Evolutionary conservation across 2,329 filamentous ascomycete species (phyloP).

Genomic region (Cordyceps fumosorosea): DNA sequence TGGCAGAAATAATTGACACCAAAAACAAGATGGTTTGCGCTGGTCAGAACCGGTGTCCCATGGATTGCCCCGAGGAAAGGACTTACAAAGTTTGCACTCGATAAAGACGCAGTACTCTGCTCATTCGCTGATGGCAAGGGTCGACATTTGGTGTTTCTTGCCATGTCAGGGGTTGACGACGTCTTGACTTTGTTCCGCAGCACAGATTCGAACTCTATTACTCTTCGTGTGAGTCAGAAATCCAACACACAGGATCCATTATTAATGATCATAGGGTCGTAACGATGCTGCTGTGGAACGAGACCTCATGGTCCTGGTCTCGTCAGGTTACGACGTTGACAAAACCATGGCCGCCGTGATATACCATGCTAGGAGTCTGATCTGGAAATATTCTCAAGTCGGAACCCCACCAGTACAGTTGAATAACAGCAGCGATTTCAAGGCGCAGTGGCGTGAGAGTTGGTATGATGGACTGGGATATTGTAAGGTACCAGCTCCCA

Average conservation of each 20-base stretch:
- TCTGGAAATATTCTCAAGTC: slow-evolving; percentile 34
- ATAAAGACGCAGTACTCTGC: slow-evolving; percentile 71
- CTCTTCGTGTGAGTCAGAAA: slow-evolving; percentile 52
- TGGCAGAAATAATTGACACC: not conserved
- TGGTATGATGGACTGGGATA: slow-evolving; percentile 94
- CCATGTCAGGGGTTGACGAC: slow-evolving; percentile 66
- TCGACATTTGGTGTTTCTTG: slow-evolving; percentile 69
- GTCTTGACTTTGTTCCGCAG: slow-evolving; percentile 64
- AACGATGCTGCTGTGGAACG: slow-evolving; percentile 59
- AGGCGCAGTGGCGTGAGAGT: slow-evolving; percentile 66
- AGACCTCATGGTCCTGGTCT: slow-evolving; percentile 58
- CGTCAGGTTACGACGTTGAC: slow-evolving; percentile 67
- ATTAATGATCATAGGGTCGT: slow-evolving; percentile 37
- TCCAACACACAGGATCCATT: no score
- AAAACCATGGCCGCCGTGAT: slow-evolving; percentile 72
- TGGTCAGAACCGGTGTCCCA: slow-evolving; percentile 71
- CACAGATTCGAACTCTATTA: slow-evolving; percentile 56
- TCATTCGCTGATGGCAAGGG: slow-evolving; percentile 71
- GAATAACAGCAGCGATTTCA: slow-evolving; percentile 34
- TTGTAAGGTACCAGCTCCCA: slow-evolving; percentile 45
- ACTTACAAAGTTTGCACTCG: slow-evolving; percentile 55
- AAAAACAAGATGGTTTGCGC: slow-evolving; percentile 62
- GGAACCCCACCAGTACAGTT: slow-evolving; percentile 28
- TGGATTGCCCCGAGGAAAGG: slow-evolving; percentile 91
- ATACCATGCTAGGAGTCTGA: slow-evolving; percentile 69